phyloP scores from a whole-genome alignment of 2,329 filamentous ascomycete genomes.

The Epichloe scottii region DNA sequence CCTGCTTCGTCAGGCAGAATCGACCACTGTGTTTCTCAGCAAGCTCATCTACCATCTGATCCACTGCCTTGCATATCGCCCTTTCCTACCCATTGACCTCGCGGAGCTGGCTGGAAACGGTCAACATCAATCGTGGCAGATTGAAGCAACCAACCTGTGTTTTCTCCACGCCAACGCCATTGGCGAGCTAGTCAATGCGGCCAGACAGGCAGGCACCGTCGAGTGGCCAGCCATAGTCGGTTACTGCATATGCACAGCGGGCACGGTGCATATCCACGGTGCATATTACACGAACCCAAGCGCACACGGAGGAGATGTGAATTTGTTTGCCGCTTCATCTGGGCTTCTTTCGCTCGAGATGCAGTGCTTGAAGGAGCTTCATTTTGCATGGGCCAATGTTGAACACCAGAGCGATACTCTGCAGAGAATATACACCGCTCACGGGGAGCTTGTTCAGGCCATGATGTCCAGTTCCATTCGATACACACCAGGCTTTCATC shows the following conservation, averaged over 20 bases:
- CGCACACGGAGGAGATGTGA: constrained; percentile 35
- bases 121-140: constrained; percentile 86
- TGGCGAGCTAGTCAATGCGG: constrained; percentile 68
- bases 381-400: constrained; percentile 63
- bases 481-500: constrained; percentile 68
- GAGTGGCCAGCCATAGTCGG: constrained; percentile 82
- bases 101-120: constrained; percentile 67
- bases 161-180: constrained; percentile 81
- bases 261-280: constrained; percentile 79
- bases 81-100: constrained; percentile 75
- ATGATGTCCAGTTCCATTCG: constrained; percentile 52
- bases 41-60: constrained; percentile 81
- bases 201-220: constrained; percentile 58
- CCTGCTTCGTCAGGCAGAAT: constrained; percentile 66
- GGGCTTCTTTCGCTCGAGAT: constrained; percentile 68
- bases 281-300: constrained; percentile 56
- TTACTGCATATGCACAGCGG: constrained; percentile 76
- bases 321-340: constrained; percentile 47
- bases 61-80: constrained; percentile 76
- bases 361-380: constrained; percentile 64
- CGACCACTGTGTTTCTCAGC: constrained; percentile 66
- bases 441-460: constrained; percentile 66
- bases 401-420: constrained; percentile 72
- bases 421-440: constrained; percentile 65
- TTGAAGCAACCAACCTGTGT: constrained; percentile 79